Evolutionary conservation across 73 alveolate genomes (phyloP), one percentile per base, ranked within the genome.

Genomic region (Stentor coeruleus): DNA sequence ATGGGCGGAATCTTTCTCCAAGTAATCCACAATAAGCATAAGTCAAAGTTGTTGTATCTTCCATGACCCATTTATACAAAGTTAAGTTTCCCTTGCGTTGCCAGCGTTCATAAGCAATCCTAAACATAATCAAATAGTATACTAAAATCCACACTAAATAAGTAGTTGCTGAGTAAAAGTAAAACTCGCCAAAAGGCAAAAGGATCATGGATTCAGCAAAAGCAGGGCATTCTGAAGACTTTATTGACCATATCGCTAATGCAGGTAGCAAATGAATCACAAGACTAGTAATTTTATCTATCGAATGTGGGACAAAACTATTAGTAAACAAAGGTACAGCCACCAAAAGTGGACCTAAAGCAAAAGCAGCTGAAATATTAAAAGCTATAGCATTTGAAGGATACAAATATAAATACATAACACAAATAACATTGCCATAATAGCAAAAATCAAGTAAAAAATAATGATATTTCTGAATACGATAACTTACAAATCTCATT

Each of bases 291-390:
- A 40, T 75, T 75, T 75, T 75, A 35, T 75, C 83, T n/a, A 75
- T 15, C 0, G 74, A 39, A 75, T 75, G 83, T 14, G 38, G 38
- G 38, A 75, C 83, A 39, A 75, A 20, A 0, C 80, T 14, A 75
- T 75, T 75, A 39, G n/a, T 75, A 2, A 37, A 75, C 58, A 75
- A 26, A 26, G 83, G 83, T 14, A 75, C 83, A 6, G 83, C 77
- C 6, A 35, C 59, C 37, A 40, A 37, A 26, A 75, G 33, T n/a
- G 83, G 83, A 35, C 83, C 83, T n/a, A 35, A 20, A 0, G 39
- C 15, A 40, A 75, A 75, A 40, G 83, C 83, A 20, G 30, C n/a
- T 75, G 74, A 28, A 14, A 75, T 38, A 39, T 37, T 40, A 38
- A 20, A 75, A 15, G 33, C 14, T 0, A 75, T 31, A n/a, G 14